Evolutionary conservation across 78 protist genomes (phyloP), one percentile per base, ranked within the genome.

Genomic region (Guillardia theta): DNA sequence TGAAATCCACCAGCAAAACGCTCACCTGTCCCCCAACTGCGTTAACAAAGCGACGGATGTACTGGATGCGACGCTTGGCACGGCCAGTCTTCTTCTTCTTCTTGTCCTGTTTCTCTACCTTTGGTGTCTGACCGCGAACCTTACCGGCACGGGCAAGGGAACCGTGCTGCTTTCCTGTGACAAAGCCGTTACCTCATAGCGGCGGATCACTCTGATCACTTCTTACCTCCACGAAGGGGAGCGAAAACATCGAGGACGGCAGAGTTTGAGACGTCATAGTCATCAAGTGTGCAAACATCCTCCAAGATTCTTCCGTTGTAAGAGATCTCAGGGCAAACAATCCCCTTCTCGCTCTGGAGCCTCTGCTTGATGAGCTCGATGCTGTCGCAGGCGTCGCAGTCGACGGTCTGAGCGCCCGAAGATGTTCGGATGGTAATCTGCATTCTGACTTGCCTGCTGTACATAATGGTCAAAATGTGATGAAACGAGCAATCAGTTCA

Each of bases 71-170:
- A 95, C 97, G 96, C 96, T 96, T 94, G 90, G 98, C 97, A 93
- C 99, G 98, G 88, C 99, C 99, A 22, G 44, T 43, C 92, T 47
- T 41, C 92, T 94, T 94, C 94, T 94, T 93, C 95, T 97, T 97
- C 95, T 95, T 96, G 77, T 93, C 97, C 90, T 92, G 76, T 95
- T 95, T 95, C 6, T 88, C 97, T 15, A 97, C 97, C 93, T 97
- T 97, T 64, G 98, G 98, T 41, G 98, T 97, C 93, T 97, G 97
- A 93, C 96, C 96, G 76, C 97, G 93, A 95, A 98, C 99, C 96
- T 98, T 98, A 95, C 99, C 99, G 90, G 99, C 98, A 92, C 98
- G 98, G 62, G 98, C 96, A 95, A 98, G 97, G 88, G 98, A 97
- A 88, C 99, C 99, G 98, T 98, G 99, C 33, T 96, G 98, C 94